Evolutionary conservation across 441 rosid species (phyloP).

Genomic region (Jatropha podagrica): DNA sequence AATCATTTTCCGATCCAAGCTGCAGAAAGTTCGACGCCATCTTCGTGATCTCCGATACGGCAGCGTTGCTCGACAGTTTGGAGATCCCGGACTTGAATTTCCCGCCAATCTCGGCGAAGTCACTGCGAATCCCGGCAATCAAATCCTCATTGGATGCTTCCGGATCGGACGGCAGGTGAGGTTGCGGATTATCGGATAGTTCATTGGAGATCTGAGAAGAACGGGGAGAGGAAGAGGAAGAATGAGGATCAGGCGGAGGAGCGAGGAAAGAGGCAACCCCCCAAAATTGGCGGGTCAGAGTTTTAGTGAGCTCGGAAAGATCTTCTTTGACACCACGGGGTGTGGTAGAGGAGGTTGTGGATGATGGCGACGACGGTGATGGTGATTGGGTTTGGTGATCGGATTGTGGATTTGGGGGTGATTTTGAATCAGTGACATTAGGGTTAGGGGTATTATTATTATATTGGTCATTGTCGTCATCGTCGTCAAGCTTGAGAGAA

Average conservation of each 20-base stretch:
- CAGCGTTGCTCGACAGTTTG: conserved; percentile 60
- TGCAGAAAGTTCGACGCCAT: conserved; percentile 81
- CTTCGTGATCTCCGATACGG: conserved; percentile 81
- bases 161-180: conserved; percentile 30
- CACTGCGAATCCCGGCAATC: conserved; percentile 72
- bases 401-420: conserved; percentile 6
- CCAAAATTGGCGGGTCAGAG: conserved; percentile 85
- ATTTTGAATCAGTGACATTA: conserved; percentile 9
- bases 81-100: conserved; percentile 80
- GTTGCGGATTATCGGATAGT: conserved; percentile 23
- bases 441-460: neutral
- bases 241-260: conserved; percentile 51
- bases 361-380: conserved; percentile 29
- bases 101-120: conserved; percentile 90
- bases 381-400: conserved; percentile 26
- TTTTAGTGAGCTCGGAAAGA: conserved; percentile 77
- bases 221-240: conserved; percentile 13
- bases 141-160: conserved; percentile 37
- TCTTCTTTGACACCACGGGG: conserved; percentile 93
- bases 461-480: conserved; percentile 25
- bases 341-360: conserved; percentile 32
- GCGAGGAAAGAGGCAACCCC: conserved; percentile 97
- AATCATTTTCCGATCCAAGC: conserved; percentile 53
- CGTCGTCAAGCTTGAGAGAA: conserved; percentile 77
- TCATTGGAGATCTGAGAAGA: conserved; percentile 21